A percentile compares a stretch with the other conserved stretches of the same genome.
phyloP scores from a whole-genome alignment of 306 rosid genomes.

The Acacia crassicarpa region DNA sequence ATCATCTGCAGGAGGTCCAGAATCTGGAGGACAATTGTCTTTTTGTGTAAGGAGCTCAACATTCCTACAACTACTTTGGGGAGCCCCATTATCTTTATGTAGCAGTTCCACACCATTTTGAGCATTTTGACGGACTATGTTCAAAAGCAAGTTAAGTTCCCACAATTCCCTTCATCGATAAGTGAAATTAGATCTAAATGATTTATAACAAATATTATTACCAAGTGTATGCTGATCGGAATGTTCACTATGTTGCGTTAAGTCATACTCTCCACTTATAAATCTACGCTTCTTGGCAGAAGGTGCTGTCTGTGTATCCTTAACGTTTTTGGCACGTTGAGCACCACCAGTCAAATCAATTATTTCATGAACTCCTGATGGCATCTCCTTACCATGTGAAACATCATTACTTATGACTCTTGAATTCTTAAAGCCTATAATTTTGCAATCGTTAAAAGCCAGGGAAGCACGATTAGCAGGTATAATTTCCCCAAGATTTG shows the following conservation, averaged over 20 bases:
- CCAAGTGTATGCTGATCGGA: slow-evolving; percentile 44
- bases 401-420: slow-evolving; percentile 34
- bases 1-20: slow-evolving; percentile 43
- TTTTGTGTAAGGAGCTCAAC: slow-evolving; percentile 41
- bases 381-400: slow-evolving; percentile 41
- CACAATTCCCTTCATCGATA: slow-evolving; percentile 37
- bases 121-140: slow-evolving; percentile 44
- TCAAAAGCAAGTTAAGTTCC: slow-evolving; percentile 39
- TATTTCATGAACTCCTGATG: slow-evolving; percentile 39
- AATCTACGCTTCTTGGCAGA: slow-evolving; percentile 68
- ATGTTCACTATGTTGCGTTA: slow-evolving; percentile 35
- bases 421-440: slow-evolving; percentile 41
- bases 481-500: slow-evolving; percentile 51
- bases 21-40: slow-evolving; percentile 34
- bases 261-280: slow-evolving; percentile 48
- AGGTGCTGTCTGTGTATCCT: slow-evolving; percentile 40
- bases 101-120: slow-evolving; percentile 38
- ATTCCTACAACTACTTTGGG: slow-evolving; percentile 28
- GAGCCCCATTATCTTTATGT: slow-evolving; percentile 36
- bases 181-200: slow-evolving; percentile 24
- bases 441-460: slow-evolving; percentile 47
- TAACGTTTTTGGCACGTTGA: slow-evolving; percentile 42
- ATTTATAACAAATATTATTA: slow-evolving; percentile 31
- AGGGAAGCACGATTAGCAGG: slow-evolving; percentile 89
- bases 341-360: slow-evolving; percentile 47